Percentiles rank a stretch among this genome's conserved stretches.
Evolutionary conservation across 345 rosid genomes (phyloP).

Genomic region (Citrus trifoliata): DNA sequence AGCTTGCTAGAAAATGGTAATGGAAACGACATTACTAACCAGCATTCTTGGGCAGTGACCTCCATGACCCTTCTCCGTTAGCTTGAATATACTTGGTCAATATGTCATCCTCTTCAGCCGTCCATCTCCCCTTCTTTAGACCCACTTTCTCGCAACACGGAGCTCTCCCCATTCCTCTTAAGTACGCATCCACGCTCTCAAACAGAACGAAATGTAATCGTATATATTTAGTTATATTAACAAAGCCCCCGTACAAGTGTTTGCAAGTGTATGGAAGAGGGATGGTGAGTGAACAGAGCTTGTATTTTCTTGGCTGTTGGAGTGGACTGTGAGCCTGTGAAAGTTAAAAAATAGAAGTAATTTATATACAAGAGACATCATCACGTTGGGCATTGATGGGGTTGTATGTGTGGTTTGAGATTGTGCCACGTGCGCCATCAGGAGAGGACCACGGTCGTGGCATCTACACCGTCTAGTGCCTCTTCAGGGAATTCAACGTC

Average conservation of each 20-base stretch:
- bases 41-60: conserved; percentile 65
- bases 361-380: neutral
- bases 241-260: neutral
- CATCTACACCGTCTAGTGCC: conserved; percentile 48
- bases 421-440: conserved; percentile 39
- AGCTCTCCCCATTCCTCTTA: conserved; percentile 55
- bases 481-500: conserved; percentile 31
- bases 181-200: neutral
- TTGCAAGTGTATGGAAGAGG: neutral
- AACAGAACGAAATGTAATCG: neutral
- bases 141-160: conserved; percentile 74
- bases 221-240: too few relatives aligned
- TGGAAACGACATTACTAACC: conserved; percentile 21
- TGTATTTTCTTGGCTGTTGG: too few relatives aligned
- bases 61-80: conserved; percentile 68
- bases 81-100: conserved; percentile 43
- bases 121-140: conserved; percentile 63
- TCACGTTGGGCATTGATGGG: neutral
- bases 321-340: too few relatives aligned
- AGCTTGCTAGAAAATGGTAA: neutral
- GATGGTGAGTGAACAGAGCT: too few relatives aligned
- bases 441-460: conserved; percentile 49
- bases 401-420: conserved; percentile 10
- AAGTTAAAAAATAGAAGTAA: neutral
- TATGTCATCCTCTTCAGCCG: conserved; percentile 52